These are phyloP conservation scores for Benincasa hispida DNA, from an alignment of 306 rosid species.

Conservation along the genomic window DNA sequence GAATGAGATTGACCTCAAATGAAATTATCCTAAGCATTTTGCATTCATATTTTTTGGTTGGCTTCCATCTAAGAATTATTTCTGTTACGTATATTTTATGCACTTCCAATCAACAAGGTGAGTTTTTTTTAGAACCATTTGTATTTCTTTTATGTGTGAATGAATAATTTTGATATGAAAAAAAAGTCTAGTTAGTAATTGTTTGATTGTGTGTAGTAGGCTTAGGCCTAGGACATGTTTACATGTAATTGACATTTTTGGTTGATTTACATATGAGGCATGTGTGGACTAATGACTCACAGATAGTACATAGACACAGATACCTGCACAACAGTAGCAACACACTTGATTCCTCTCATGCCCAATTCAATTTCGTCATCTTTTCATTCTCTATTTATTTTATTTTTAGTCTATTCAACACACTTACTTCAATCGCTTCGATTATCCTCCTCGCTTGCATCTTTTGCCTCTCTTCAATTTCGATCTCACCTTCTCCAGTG, in stretches of 20 bases:
- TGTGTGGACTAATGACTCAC: slow-evolving; percentile 54
- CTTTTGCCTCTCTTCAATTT: slow-evolving; percentile 61
- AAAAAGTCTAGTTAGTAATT: too few relatives aligned
- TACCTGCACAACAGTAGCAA: slow-evolving; percentile 83
- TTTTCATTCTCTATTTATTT: slow-evolving; percentile 68
- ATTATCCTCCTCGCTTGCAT: slow-evolving; percentile 45
- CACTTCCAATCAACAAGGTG: too few relatives aligned
- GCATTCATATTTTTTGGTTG: too few relatives aligned
- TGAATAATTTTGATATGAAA: too few relatives aligned
- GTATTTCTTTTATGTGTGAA: too few relatives aligned
- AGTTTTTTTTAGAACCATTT: too few relatives aligned
- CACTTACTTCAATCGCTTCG: slow-evolving; percentile 39
- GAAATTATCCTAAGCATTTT: too few relatives aligned
- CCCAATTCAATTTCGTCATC: slow-evolving; percentile 70
- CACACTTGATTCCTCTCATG: slow-evolving; percentile 63
- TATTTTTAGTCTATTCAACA: slow-evolving; percentile 45
- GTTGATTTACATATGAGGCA: slow-evolving; percentile 85
- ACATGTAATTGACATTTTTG: slow-evolving; percentile 67
- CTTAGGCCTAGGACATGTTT: slow-evolving; percentile 32
- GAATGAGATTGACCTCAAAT: too few relatives aligned
- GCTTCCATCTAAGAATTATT: too few relatives aligned
- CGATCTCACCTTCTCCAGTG: slow-evolving; percentile 67
- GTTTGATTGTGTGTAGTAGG: too few relatives aligned
- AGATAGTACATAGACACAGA: slow-evolving; percentile 62
- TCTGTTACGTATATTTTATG: too few relatives aligned